Evolutionary conservation across 2,329 filamentous ascomycete species (phyloP).

Genomic region (Myriosclerotinia scirpicola): DNA sequence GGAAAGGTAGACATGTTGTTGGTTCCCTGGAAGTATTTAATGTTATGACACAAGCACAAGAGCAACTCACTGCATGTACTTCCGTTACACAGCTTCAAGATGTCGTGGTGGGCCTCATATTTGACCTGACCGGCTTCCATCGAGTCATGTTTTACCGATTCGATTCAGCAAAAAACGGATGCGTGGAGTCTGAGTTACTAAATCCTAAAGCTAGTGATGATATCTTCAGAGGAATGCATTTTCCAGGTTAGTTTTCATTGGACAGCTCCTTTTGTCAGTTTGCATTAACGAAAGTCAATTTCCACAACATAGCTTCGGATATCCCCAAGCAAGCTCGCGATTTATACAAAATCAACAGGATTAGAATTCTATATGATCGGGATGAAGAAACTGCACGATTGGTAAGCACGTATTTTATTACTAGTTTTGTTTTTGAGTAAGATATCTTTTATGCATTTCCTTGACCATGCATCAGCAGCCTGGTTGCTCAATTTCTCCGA

Average conservation of each 20-base stretch:
- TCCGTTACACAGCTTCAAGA: slow-evolving; percentile 74
- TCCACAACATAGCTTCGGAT: slow-evolving; percentile 59
- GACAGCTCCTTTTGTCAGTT: background rate
- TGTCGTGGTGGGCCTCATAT: slow-evolving; percentile 79
- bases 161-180: slow-evolving; percentile 52
- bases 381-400: slow-evolving; percentile 77
- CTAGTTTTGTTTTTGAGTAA: background rate
- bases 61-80: slow-evolving; percentile 73
- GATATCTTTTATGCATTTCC: background rate
- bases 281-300: background rate
- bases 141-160: slow-evolving; percentile 94
- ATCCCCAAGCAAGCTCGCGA: slow-evolving; percentile 85
- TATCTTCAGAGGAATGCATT: slow-evolving; percentile 83
- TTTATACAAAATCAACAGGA: slow-evolving; percentile 88
- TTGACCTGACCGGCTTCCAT: slow-evolving; percentile 87
- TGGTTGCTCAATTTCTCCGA: background rate
- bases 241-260: slow-evolving; percentile 50
- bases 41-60: slow-evolving; percentile 88
- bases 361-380: slow-evolving; percentile 81
- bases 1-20: slow-evolving; percentile 55
- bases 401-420: slow-evolving; percentile 24
- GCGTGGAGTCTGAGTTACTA: slow-evolving; percentile 83
- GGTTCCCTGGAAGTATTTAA: slow-evolving; percentile 88
- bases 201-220: slow-evolving; percentile 80
- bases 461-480: background rate